Conservation (phyloP, 2,329 filamentous ascomycete genomes). For the Aspergillus flavus region DNA sequence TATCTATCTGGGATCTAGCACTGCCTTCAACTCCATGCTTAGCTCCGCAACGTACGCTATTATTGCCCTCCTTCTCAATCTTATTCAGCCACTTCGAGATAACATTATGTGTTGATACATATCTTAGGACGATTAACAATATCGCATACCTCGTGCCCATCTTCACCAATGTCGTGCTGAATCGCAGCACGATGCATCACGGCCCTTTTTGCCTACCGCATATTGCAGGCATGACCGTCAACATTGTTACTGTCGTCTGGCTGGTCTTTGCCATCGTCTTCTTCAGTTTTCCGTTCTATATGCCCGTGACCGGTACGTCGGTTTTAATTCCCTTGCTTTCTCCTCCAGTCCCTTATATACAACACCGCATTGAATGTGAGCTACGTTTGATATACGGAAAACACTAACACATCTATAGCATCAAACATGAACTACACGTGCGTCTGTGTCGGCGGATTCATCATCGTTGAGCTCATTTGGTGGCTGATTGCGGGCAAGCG, state of each 20-base stretch:
- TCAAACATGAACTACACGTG: slow-evolving; percentile 56
- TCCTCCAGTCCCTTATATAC: not conserved
- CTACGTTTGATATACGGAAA: not conserved
- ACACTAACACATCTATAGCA: slow-evolving; percentile 12
- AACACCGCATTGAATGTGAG: not conserved
- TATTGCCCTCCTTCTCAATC: not conserved
- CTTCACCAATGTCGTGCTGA: slow-evolving; percentile 48
- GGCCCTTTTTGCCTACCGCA: slow-evolving; percentile 51
- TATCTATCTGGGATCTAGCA: slow-evolving; percentile 68
- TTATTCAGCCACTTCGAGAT: not conserved
- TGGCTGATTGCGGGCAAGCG: slow-evolving; percentile 47
- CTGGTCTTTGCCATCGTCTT: slow-evolving; percentile 54
- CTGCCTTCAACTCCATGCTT: slow-evolving; percentile 64
- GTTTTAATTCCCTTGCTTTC: not conserved
- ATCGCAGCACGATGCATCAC: slow-evolving; percentile 46
- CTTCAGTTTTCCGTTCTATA: slow-evolving; percentile 48
- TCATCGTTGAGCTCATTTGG: slow-evolving; percentile 44
- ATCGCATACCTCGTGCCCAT: slow-evolving; percentile 52
- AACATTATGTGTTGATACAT: not conserved
- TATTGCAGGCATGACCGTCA: slow-evolving; percentile 45
- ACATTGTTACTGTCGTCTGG: slow-evolving; percentile 51
- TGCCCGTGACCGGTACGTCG: slow-evolving; percentile 35
- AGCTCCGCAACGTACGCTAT: slow-evolving; percentile 23
- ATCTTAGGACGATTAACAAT: slow-evolving; percentile 48
- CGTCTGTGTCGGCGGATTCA: slow-evolving; percentile 47